Base-by-base conservation (phyloP, 2,329 filamentous ascomycete species). In the Lasiodiplodia sp. region DNA sequence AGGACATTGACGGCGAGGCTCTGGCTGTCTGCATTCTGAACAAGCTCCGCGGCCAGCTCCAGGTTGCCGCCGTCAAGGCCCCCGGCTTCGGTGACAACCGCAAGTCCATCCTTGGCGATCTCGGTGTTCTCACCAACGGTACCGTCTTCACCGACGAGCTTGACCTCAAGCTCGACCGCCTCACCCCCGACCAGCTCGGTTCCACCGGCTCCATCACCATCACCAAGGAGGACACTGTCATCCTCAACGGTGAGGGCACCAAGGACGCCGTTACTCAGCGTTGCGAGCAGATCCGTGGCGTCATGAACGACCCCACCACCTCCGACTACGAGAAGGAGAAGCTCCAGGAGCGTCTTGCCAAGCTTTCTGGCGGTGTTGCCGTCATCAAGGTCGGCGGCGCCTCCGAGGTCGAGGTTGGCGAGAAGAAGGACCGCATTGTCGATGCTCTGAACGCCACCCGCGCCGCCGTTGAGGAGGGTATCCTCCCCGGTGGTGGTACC, bases 281-380 rank as follows among this genome's bases (percentile, higher is more conserved):
- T 81, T 98, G 96, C 85, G 96, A 99, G 86, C 96, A 99, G 87
- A 99, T 99, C 84, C 94, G 96, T 75, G 94, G 95, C 75, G 94
- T 98, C 83, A 97, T 97, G 86, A 88, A 86, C 71, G 96, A 99
- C 85, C 92, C 95, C 73, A 91, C 88, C 76, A 99, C 96, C 72
- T 97, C 94, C 60, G 96, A 99, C 79, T 99, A 99, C 85, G 96
- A 99, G 89, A 98, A 97, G 89, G 96, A 99, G 92, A 99, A 99
- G 90, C 93, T 99, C 73, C 96, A 98, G 86, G 96, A 99, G 88
- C 96, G 96, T 85, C 92, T 99, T 71, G 96, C 96, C 76, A 99
- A 99, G 91, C 92, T 99, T 74, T 98, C 96, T 74, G 96, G 96
- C 73, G 96, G 96, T 88, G 96, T 99, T 76, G 96, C 96, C 76